A percentile compares a stretch with the other conserved stretches of the same genome.
These are phyloP conservation scores for Phytophthora sp. DNA, from an alignment of 352 stramenopile species.

Conservation along the genomic window DNA sequence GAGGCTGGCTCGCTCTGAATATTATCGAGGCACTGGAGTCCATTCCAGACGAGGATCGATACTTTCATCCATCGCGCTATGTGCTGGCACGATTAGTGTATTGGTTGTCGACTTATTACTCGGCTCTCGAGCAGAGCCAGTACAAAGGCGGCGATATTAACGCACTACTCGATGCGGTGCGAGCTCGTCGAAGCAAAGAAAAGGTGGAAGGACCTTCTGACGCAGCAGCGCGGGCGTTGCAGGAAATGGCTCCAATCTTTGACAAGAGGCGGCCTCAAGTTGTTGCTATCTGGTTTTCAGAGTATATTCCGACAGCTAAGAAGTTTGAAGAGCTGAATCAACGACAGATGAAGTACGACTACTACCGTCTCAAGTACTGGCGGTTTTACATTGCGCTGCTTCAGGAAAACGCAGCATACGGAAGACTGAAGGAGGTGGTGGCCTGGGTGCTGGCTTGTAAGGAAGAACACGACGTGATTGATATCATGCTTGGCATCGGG, in stretches of 20 bases:
- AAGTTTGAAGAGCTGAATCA: slow-evolving; percentile 87
- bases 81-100: slow-evolving; percentile 65
- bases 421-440: slow-evolving; percentile 67
- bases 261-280: slow-evolving; percentile 70
- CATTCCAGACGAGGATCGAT: slow-evolving; percentile 79
- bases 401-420: slow-evolving; percentile 58
- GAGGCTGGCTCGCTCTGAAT: slow-evolving; percentile 63
- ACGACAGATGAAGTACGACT: slow-evolving; percentile 82
- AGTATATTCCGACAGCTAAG: slow-evolving; percentile 71
- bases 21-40: slow-evolving; percentile 77
- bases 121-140: slow-evolving; percentile 15
- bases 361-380: slow-evolving; percentile 81
- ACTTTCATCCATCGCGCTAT: slow-evolving; percentile 80
- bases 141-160: slow-evolving; percentile 14
- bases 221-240: slow-evolving; percentile 50
- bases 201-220: slow-evolving; percentile 30
- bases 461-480: slow-evolving; percentile 84
- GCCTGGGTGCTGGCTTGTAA: slow-evolving; percentile 80
- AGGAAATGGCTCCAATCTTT: slow-evolving; percentile 65
- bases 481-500: slow-evolving; percentile 68
- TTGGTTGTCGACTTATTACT: slow-evolving; percentile 47
- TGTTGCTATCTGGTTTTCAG: slow-evolving; percentile 76
- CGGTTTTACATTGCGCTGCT: slow-evolving; percentile 66
- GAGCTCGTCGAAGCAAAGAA: slow-evolving; percentile 23
- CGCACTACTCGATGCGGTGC: slow-evolving; percentile 35